Evolutionary conservation across 2,329 filamentous ascomycete genomes (phyloP).

Genomic region (Ceratocystis colombiana): DNA sequence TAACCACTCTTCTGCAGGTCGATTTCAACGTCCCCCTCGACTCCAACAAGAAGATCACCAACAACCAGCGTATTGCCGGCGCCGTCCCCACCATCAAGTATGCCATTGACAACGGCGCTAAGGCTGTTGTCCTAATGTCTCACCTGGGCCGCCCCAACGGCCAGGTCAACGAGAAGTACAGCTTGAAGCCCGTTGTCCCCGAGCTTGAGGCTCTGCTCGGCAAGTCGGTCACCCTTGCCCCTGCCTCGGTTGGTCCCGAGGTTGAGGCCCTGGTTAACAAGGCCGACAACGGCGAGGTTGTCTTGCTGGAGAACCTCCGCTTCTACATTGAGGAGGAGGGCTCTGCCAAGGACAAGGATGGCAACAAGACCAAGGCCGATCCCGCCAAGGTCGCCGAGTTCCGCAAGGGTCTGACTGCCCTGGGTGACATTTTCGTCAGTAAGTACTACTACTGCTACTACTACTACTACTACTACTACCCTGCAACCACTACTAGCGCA

Average conservation of each 20-base stretch:
- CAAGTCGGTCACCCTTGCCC: conserved; percentile 75
- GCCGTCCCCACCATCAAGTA: conserved; percentile 93
- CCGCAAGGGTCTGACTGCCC: conserved; percentile 84
- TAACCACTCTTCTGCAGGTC: conserved; percentile 48
- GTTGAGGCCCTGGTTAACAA: conserved; percentile 83
- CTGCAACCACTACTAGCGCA: too few relatives aligned
- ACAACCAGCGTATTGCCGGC: conserved; percentile 96
- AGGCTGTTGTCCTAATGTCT: conserved; percentile 93
- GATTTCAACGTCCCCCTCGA: conserved; percentile 99
- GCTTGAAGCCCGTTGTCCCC: conserved; percentile 78
- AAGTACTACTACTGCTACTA: conserved; percentile 34
- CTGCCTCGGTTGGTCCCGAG: conserved; percentile 82
- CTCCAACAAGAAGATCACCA: conserved; percentile 84
- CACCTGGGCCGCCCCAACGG: conserved; percentile 95
- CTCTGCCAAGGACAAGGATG: conserved; percentile 82
- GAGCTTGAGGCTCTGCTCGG: conserved; percentile 85
- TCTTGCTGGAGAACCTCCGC: conserved; percentile 93
- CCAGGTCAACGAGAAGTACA: conserved; percentile 84
- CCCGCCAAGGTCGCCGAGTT: conserved; percentile 87
- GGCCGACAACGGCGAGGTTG: conserved; percentile 68
- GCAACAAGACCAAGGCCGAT: conserved; percentile 97
- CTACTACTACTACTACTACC: conserved; percentile 26
- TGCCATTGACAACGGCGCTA: conserved; percentile 79
- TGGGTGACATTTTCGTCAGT: conserved; percentile 97
- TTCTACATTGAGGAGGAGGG: conserved; percentile 99